Evolutionary conservation across 768 basidiomycete species (phyloP).

Genomic region (Omphalotus guepiniiformis): DNA sequence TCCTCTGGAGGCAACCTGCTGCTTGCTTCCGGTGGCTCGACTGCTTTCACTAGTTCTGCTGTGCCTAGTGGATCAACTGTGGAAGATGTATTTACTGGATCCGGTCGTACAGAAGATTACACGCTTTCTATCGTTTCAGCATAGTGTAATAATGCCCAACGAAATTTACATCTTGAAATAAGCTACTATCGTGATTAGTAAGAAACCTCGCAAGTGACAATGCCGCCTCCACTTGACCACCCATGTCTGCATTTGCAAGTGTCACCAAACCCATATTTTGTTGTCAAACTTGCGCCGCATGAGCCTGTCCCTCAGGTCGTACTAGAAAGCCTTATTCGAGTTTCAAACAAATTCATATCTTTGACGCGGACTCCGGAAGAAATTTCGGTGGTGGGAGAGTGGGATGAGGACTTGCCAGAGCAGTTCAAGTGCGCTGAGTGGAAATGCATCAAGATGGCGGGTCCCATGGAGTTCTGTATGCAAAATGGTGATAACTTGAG

Average conservation of each 20-base stretch:
- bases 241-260: constrained; percentile 46
- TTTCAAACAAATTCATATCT: constrained; percentile 38
- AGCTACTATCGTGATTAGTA: neutral
- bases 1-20: constrained; percentile 44
- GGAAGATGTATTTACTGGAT: constrained; percentile 34
- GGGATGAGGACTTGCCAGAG: constrained; percentile 31
- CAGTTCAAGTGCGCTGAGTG: constrained; percentile 37
- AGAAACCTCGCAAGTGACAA: too few species aligned
- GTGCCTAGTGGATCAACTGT: constrained; percentile 48
- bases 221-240: constrained; percentile 43
- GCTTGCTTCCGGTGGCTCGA: constrained; percentile 46
- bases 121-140: constrained; percentile 35
- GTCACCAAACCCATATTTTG: constrained; percentile 39
- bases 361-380: constrained; percentile 60
- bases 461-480: constrained; percentile 64
- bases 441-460: constrained; percentile 59
- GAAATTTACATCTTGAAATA: too few species aligned
- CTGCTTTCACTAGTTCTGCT: constrained; percentile 45
- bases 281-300: constrained; percentile 35
- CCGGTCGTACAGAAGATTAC: constrained; percentile 29
- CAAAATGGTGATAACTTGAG: neutral
- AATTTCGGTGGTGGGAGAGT: constrained; percentile 53
- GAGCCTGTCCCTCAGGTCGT: constrained; percentile 32
- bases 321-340: constrained; percentile 25
- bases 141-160: constrained; percentile 14